Evolutionary conservation across 1,284 basidiomycete genomes (phyloP).

Genomic region (Fistulina hepatica): DNA sequence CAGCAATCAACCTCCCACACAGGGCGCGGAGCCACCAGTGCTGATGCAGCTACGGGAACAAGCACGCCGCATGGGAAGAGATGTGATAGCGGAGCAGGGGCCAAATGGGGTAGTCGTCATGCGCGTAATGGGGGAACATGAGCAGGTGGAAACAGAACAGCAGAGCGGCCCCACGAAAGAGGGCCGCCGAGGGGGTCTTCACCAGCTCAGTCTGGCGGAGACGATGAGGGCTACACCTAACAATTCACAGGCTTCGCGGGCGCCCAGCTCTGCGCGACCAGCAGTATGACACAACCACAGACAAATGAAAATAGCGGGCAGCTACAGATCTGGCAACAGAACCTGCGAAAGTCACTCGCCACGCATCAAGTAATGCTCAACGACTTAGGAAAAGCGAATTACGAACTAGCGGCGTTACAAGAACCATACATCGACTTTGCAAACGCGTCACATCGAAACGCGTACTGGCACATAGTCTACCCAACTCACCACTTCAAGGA

Average conservation of each 20-base stretch:
- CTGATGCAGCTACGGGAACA: background rate
- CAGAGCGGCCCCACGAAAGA: background rate
- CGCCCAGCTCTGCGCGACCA: background rate
- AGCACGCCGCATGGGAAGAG: background rate
- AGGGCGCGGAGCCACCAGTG: background rate
- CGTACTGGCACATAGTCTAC: slow-evolving; percentile 21
- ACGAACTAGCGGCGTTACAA: slow-evolving; percentile 23
- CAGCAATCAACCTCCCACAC: background rate
- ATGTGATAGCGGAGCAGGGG: background rate
- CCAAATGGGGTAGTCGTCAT: background rate
- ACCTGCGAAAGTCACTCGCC: slow-evolving; percentile 20
- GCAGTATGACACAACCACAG: background rate
- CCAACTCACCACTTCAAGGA: slow-evolving; percentile 16
- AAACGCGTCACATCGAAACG: slow-evolving; percentile 11
- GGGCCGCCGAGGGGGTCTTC: background rate
- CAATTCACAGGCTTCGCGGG: background rate
- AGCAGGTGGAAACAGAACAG: background rate
- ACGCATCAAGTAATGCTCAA: slow-evolving; percentile 17
- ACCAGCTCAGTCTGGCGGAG: background rate
- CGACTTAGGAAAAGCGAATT: slow-evolving; percentile 9
- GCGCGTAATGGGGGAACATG: background rate
- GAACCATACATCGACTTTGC: slow-evolving; percentile 24
- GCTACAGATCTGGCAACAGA: slow-evolving; percentile 22
- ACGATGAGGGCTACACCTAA: background rate
- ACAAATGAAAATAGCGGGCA: background rate